Base-by-base conservation (phyloP, 2,329 filamentous ascomycete species). In the Verticillium klebahnii region DNA sequence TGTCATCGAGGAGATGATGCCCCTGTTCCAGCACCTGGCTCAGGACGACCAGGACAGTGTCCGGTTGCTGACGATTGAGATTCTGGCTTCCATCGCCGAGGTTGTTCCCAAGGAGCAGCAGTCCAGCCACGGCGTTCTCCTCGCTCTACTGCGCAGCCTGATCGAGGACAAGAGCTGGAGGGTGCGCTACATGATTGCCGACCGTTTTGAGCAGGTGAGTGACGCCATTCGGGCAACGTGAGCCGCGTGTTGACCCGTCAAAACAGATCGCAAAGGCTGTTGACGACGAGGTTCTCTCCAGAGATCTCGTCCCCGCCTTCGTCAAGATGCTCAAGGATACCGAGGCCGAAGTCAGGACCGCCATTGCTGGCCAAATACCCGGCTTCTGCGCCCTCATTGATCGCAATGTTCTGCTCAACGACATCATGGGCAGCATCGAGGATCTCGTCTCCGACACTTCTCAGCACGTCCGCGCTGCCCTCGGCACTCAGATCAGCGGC, bases 91-190 rank as follows among this genome's bases (percentile, higher is more conserved):
- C 45, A 96, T 99, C 71, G 94, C 95, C 64, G 95, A 99, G 78
- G 92, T 94, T 63, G 93, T 99, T 34, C 95, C 95, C 64, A 98
- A 98, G 79, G 95, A 98, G 77, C 93, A 99, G 76, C 95, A 99
- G 78, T 89, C 92, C 56, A 97, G 93, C 78, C 94, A 98, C 72
- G 95, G 94, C 60, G 92, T 98, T 61, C 81, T 99, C 62, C 82
- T 99, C 71, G 94, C 92, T 58, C 93, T 94, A 56, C 80, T 99
- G 72, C 89, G 95, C 70, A 96, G 87, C 78, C 79, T 99, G 72
- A 98, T 99, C 78, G 95, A 97, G 72, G 95, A 99, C 77, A 99
- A 98, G 86, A 98, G 95, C 80, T 99, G 95, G 95, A 89, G 95
- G 72, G 95, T 99, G 64, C 88, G 95, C 74, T 99, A 98, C 78